Conservation (phyloP, 1,284 basidiomycete species). For the Trichosporon ovoides region DNA sequence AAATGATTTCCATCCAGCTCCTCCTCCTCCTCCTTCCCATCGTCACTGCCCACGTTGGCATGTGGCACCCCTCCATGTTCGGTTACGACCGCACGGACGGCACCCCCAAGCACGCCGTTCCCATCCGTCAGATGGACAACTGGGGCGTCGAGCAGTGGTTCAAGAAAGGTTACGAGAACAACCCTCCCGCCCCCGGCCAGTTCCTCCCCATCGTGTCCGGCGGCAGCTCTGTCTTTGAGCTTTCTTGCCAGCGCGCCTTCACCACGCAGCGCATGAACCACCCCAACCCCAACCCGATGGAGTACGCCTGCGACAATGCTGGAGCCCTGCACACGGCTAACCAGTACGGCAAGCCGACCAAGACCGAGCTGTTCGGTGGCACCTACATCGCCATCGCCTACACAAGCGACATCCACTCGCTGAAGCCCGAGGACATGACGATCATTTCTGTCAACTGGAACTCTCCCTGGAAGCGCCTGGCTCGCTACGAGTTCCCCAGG, state of each 20-base stretch:
- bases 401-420: conserved; percentile 6
- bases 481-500: conserved; percentile 12
- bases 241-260: conserved; percentile 14
- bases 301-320: not conserved
- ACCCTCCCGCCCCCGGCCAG: not conserved
- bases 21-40: not conserved
- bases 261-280: conserved; percentile 6
- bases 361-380: conserved; percentile 14
- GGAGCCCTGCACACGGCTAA: conserved; percentile 9
- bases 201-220: conserved; percentile 11
- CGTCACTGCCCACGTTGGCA: conserved; percentile 1
- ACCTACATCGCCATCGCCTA: conserved; percentile 18
- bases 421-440: conserved; percentile 62
- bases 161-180: not conserved
- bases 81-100: conserved; percentile 3
- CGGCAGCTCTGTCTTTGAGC: conserved; percentile 6
- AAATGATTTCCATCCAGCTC: not conserved
- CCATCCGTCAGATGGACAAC: conserved; percentile 7
- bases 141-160: conserved; percentile 11
- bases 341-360: conserved; percentile 2
- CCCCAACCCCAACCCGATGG: not conserved
- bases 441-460: conserved; percentile 66
- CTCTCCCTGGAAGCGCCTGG: conserved; percentile 12
- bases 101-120: not conserved
- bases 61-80: conserved; percentile 4